phyloP scores from a whole-genome alignment of 306 rosid species.

The Boehmeria nivea region DNA sequence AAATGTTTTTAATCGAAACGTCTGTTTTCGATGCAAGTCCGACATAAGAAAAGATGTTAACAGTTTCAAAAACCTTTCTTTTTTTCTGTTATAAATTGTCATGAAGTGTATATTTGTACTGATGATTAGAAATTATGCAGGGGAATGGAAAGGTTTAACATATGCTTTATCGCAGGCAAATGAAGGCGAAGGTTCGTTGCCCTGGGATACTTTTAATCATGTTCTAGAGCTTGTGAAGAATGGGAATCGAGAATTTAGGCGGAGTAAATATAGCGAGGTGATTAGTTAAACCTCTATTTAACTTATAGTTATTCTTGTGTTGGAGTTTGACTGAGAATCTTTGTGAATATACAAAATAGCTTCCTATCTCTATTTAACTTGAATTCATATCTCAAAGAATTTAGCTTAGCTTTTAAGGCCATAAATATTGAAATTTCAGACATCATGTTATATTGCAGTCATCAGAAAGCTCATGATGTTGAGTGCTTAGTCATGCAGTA shows the following conservation, averaged over 20 bases:
- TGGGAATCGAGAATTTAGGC: constrained; percentile 70
- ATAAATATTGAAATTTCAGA: background rate
- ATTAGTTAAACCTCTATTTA: background rate
- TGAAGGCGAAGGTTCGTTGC: constrained; percentile 38
- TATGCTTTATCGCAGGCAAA: constrained; percentile 52
- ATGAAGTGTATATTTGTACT: background rate
- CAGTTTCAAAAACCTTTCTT: background rate
- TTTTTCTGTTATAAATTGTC: background rate
- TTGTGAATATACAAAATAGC: too few relatives aligned
- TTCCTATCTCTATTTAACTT: too few relatives aligned
- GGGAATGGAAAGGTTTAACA: too few relatives aligned
- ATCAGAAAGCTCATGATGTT: too few relatives aligned
- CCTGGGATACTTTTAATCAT: constrained; percentile 48
- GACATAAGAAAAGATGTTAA: too few relatives aligned
- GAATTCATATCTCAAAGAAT: too few relatives aligned
- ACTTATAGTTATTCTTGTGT: too few relatives aligned
- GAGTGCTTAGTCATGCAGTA: too few relatives aligned
- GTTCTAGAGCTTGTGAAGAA: constrained; percentile 57
- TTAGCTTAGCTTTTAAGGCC: background rate
- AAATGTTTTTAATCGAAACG: background rate
- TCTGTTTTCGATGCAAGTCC: background rate
- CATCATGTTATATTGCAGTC: background rate
- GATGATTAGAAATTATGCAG: constrained; percentile 7
- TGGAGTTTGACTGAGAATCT: too few relatives aligned
- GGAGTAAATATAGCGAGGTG: constrained; percentile 69